phyloP scores from a whole-genome alignment of 1,139 yeast species.

The Geotrichum restrictum region DNA sequence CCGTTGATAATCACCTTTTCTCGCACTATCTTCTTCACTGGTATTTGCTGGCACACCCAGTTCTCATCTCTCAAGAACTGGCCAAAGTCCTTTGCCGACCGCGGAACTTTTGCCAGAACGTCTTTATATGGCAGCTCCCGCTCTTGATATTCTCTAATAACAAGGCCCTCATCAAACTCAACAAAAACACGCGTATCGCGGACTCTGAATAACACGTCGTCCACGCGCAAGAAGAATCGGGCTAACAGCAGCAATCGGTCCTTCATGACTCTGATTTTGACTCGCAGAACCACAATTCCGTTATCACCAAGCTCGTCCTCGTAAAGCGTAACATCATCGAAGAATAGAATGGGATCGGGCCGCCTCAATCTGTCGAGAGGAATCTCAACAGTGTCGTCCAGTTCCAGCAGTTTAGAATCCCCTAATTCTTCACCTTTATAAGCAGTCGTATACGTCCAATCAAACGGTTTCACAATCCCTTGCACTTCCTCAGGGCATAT shows the following conservation, averaged over 20 bases:
- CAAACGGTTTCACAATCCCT: conserved; percentile 72
- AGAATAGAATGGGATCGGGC: conserved; percentile 84
- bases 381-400: conserved; percentile 38
- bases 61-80: conserved; percentile 71
- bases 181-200: conserved; percentile 80
- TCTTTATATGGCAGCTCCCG: conserved; percentile 65
- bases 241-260: conserved; percentile 67
- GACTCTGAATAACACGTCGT: conserved; percentile 77
- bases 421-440: conserved; percentile 58
- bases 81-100: conserved; percentile 62
- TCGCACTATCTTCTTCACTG: conserved; percentile 38
- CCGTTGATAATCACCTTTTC: conserved; percentile 13
- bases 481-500: conserved; percentile 41
- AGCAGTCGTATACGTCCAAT: conserved; percentile 90
- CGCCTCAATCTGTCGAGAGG: conserved; percentile 67
- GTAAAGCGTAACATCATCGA: conserved; percentile 79
- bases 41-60: conserved; percentile 69
- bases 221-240: conserved; percentile 81
- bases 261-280: conserved; percentile 87
- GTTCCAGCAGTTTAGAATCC: not conserved
- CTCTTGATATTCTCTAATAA: conserved; percentile 73
- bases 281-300: conserved; percentile 74
- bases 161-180: conserved; percentile 62
- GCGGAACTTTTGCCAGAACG: conserved; percentile 47
- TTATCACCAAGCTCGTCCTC: conserved; percentile 97